Base-by-base conservation (phyloP, 2,329 filamentous ascomycete genomes). In the Fusarium haematococcum region DNA sequence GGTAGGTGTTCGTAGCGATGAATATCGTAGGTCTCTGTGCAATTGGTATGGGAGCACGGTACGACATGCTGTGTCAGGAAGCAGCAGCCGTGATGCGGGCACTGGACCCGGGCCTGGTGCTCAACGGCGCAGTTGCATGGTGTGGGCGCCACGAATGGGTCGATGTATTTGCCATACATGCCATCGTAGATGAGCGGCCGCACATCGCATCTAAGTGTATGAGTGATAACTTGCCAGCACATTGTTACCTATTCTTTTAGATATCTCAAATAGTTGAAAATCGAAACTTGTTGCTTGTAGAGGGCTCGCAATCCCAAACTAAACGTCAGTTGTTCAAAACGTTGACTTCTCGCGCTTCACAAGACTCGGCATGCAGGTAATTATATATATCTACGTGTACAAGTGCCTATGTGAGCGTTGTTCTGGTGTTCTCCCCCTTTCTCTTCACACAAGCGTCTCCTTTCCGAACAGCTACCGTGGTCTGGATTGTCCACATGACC, bases 181-280 rank as follows among this genome's bases (percentile, higher is more conserved):
- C 76, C 78, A 41, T 78, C 73, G 1, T 74, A 79, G 16, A 81
- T 65, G 60, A 79, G 18, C 6, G 80, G 79, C 7, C 80, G 77
- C 37, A 72, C 61, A 60, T 82, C 79, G 75, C 80, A 82, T 14
- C 64, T 54, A 56, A 81, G 69, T 4, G 68, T 78, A 67, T 82
- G 80, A 5, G 71, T 77, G 57, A 75, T 30, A 23, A 77, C 67
- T n/a, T 67, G 72, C 41, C 77, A 78, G 41, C 78, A 80, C 78
- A 79, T 80, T 54, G 30, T 61, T 33, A 14, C 6, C 27, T 32
- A 3, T n/a, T 57, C 27, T 14, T 11, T 39, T 16, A 18, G 23
- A 25, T 16, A 23, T 25, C 4, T 41, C 67, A 35, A 25, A 8
- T 33, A 5, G 50, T 20, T 32, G n/a, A 11, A 54, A 32, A 11